Base-by-base conservation (phyloP, 768 basidiomycete species). In the Tubosaeta sp. region DNA sequence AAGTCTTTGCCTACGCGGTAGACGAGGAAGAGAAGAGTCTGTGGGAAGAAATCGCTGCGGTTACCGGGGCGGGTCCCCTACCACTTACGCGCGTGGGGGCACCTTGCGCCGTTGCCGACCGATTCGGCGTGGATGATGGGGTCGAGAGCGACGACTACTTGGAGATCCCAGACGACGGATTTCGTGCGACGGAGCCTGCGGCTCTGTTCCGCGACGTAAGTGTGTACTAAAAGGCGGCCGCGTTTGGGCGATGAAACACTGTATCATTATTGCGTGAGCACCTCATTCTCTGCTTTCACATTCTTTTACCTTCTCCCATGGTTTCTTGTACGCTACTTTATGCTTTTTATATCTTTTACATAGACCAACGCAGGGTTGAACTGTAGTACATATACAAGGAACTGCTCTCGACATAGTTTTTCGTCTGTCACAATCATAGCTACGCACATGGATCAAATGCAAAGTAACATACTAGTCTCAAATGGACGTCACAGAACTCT, bases 11-110 rank as follows among this genome's bases (percentile, higher is more conserved):
- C 46, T 59, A 61, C 25, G 66, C 54, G 16, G 29, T 55, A 31
- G 57, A 61, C 29, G 67, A 69, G 2, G 63, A 68, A 17, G 67
- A 69, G 43, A 59, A 54, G 43, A 54, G 46, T 43, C 46, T 69
- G 13, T 70, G 67, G 65, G 59, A 60, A 17, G 67, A 69, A 45
- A 56, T 69, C 25, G 57, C 61, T 38, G 63, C 58, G 29, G 59
- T 52, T 38, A 67, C 65, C 3, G 59, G 56, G 14, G 44, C 41
- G 0, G 57, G 51, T 19, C 53, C 55, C 4, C 34, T 50, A 8
- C 22, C 55, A 46, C 58, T 68, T 32, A 49, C 59, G 1, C 62
- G 54, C 41, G 48, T 25, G 27, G 58, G 62, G 14, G 45, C 52
- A 5, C 39, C 52, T 0, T 64, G 63, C 37, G 55, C 46, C 12